Base-by-base conservation (phyloP, 1,284 basidiomycete species). In the Hypsizygus ulmarius region DNA sequence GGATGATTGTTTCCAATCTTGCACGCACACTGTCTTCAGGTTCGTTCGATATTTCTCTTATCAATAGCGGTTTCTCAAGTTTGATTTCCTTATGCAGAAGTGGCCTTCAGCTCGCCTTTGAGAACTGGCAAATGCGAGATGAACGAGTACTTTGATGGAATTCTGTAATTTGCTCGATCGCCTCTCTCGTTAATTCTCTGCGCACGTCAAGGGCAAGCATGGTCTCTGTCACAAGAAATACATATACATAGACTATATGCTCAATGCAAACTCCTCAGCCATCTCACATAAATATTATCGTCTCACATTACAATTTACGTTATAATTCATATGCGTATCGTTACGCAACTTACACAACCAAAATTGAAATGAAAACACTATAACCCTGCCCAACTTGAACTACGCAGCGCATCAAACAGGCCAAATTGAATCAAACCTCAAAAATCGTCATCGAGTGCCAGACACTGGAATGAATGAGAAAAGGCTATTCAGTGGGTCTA, bases 391-490 rank as follows among this genome's bases (percentile, higher is more conserved):
- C n/a, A n/a, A n/a, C n/a, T n/a, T n/a, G n/a, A 37, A 37, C 35
- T n/a, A 37, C 36, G 25, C 2, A n/a, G 7, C 18, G 5, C 30
- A 30, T 12, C 14, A 29, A 39, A 10, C 11, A 7, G 7, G 18
- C 19, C 10, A 39, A n/a, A 12, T 1, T 18, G 32, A 21, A 25
- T 2, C 12, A 37, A 14, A 8, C 15, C 19, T 55, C 52, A 59
- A 29, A 48, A 33, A 1, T 54, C 66, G 27, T 79, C 78, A 32
- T 81, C 78, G 4, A 82, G 60, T 2, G 79, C 70, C 39, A 81
- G 62, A 62, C 78, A 82, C 79, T 81, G 38, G 9, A 41, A 34
- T n/a, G 14, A 36, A 40, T 11, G 35, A 32, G 51, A 28, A 51
- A 32, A 34, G 14, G 7, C n/a, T 35, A 42, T 15, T n/a, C 19